A percentile compares a stretch with the other conserved stretches of the same genome.
Evolutionary conservation across 1,284 basidiomycete species (phyloP).

Genomic region (Ustilago sp.): DNA sequence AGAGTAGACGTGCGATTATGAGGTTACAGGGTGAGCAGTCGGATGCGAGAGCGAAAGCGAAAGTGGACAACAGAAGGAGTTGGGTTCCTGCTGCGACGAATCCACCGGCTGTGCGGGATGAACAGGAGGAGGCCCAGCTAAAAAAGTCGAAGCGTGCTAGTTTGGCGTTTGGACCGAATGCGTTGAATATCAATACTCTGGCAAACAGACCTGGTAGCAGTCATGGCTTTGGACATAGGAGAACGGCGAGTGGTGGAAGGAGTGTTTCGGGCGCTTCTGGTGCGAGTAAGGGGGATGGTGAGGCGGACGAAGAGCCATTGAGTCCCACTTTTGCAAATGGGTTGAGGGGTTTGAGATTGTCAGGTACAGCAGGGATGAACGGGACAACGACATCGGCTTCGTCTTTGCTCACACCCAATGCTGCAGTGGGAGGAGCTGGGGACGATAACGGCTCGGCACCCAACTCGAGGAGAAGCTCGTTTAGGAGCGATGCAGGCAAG

Average conservation of each 20-base stretch:
- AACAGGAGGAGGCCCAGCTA: constrained; percentile 53
- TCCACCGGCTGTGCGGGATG: constrained; percentile 34
- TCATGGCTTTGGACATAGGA: constrained; percentile 35
- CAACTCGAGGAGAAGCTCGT: constrained; percentile 53
- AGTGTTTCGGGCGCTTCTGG: constrained; percentile 45
- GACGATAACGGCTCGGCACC: constrained; percentile 33
- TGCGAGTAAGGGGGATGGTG: constrained; percentile 33
- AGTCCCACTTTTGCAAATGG: constrained; percentile 49
- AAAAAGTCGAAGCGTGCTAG: constrained; percentile 57
- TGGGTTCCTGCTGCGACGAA: constrained; percentile 43
- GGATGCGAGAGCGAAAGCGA: constrained; percentile 52
- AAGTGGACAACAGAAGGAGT: constrained; percentile 50
- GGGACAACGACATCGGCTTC: constrained; percentile 17
- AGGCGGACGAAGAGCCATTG: constrained; percentile 41
- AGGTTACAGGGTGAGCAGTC: constrained; percentile 59
- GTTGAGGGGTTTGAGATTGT: constrained; percentile 46
- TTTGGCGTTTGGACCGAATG: constrained; percentile 59
- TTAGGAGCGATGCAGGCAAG: constrained; percentile 34
- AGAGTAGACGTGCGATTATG: constrained; percentile 65
- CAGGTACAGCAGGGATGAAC: constrained; percentile 34
- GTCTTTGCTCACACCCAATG: constrained; percentile 21
- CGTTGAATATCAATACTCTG: constrained; percentile 33
- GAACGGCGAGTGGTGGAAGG: constrained; percentile 47
- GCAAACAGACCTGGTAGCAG: constrained; percentile 15
- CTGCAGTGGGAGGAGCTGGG: not conserved